Percentiles rank a stretch among this genome's conserved stretches.
phyloP scores from a whole-genome alignment of 1,284 basidiomycete genomes.

The Heterobasidion irregulare region DNA sequence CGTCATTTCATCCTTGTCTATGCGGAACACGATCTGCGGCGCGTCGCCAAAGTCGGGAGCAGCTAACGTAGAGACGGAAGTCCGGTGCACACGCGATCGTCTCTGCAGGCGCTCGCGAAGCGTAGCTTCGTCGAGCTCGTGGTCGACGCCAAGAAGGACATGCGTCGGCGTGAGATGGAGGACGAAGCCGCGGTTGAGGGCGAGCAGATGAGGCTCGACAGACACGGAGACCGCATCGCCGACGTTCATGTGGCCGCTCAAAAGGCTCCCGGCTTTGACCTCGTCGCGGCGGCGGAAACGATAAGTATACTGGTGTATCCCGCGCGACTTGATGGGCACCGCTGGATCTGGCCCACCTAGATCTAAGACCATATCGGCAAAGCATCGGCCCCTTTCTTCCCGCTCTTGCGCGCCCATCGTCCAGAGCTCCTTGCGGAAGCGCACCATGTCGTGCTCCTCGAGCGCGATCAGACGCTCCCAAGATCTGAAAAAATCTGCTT shows the following conservation, averaged over 20 bases:
- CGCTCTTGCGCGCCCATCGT: conserved; percentile 79
- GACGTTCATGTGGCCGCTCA: conserved; percentile 71
- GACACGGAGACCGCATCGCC: conserved; percentile 85
- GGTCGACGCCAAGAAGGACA: conserved; percentile 77
- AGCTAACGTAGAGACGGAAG: conserved; percentile 6
- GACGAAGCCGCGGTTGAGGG: conserved; percentile 82
- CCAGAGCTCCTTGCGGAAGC: conserved; percentile 91
- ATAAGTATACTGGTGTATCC: conserved; percentile 53
- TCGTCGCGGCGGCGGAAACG: conserved; percentile 41
- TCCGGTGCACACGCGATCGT: conserved; percentile 10
- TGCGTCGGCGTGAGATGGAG: conserved; percentile 56
- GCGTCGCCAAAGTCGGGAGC: background rate
- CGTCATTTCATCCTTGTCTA: conserved; percentile 91
- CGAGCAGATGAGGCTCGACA: conserved; percentile 77
- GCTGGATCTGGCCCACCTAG: conserved; percentile 6
- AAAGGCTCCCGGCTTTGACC: conserved; percentile 26
- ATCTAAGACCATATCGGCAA: conserved; percentile 71
- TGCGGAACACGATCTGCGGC: conserved; percentile 55
- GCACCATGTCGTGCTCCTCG: conserved; percentile 82
- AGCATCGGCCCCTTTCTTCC: conserved; percentile 75
- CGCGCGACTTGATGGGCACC: conserved; percentile 15
- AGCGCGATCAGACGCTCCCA: conserved; percentile 88
- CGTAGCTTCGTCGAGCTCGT: conserved; percentile 52
- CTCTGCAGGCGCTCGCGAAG: conserved; percentile 35
- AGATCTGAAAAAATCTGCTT: conserved; percentile 77